Conservation (phyloP, 306 rosid genomes). For the Glycine tomentella region DNA sequence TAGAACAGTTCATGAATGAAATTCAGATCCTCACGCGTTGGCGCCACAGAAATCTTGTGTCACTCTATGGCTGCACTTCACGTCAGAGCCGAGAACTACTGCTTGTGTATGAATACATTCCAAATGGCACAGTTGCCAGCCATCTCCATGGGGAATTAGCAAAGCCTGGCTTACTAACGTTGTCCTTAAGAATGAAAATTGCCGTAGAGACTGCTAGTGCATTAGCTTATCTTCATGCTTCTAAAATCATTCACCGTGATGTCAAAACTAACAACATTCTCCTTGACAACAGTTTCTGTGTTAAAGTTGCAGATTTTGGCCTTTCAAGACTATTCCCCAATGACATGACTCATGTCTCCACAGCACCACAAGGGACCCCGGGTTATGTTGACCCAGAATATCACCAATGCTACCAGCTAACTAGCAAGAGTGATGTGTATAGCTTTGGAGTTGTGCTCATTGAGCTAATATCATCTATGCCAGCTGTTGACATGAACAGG, state of each 20-base stretch:
- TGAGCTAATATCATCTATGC: slow-evolving; percentile 70
- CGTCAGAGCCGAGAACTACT: slow-evolving; percentile 64
- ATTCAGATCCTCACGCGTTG: slow-evolving; percentile 66
- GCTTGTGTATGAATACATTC: slow-evolving; percentile 70
- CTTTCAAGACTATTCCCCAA: slow-evolving; percentile 66
- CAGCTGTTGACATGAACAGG: slow-evolving; percentile 68
- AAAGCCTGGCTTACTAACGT: slow-evolving; percentile 48
- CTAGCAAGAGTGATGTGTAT: slow-evolving; percentile 73
- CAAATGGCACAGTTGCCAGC: slow-evolving; percentile 70
- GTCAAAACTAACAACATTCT: slow-evolving; percentile 78
- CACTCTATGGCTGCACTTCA: slow-evolving; percentile 80
- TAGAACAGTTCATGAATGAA: slow-evolving; percentile 74
- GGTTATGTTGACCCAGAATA: slow-evolving; percentile 79
- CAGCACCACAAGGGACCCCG: slow-evolving; percentile 78
- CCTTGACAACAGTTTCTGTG: slow-evolving; percentile 56
- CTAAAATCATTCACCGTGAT: slow-evolving; percentile 68
- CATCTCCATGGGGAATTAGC: slow-evolving; percentile 66
- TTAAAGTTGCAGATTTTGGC: slow-evolving; percentile 79
- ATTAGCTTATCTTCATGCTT: slow-evolving; percentile 70
- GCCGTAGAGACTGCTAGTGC: slow-evolving; percentile 75
- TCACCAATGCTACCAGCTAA: slow-evolving; percentile 68
- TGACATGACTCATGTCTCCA: slow-evolving; percentile 70
- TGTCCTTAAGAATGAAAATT: slow-evolving; percentile 64
- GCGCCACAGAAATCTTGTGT: slow-evolving; percentile 67
- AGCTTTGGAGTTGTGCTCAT: slow-evolving; percentile 72